phyloP scores from a whole-genome alignment of 768 basidiomycete genomes.

The Pholiota molesta region DNA sequence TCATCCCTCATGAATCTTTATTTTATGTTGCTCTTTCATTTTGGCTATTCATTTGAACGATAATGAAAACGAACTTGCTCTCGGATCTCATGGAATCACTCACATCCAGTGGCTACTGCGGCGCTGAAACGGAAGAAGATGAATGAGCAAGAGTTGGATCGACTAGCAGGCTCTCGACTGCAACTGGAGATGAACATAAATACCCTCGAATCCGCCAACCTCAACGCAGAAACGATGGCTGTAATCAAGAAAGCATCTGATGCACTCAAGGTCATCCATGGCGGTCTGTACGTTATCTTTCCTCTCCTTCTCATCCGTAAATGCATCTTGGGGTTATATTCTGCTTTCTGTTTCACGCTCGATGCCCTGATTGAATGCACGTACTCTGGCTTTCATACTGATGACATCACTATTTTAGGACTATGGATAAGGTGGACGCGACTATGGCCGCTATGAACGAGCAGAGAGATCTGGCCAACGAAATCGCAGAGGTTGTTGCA shows the following conservation, averaged over 20 bases:
- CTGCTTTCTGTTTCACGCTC: background rate
- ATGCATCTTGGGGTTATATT: background rate
- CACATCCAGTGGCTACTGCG: constrained; percentile 72
- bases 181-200: constrained; percentile 97
- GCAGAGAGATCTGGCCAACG: constrained; percentile 90
- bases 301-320: background rate
- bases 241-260: constrained; percentile 96
- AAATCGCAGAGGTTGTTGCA: constrained; percentile 89
- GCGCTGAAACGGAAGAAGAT: constrained; percentile 95
- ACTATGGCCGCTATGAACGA: constrained; percentile 89
- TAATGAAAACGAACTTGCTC: background rate
- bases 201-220: constrained; percentile 95
- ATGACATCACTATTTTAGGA: constrained; percentile 44
- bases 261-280: constrained; percentile 89
- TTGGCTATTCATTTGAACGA: background rate
- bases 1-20: background rate
- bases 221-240: constrained; percentile 96
- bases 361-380: background rate
- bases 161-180: constrained; percentile 80
- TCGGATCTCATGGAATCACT: constrained; percentile 3
- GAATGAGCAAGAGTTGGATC: constrained; percentile 84
- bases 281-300: constrained; percentile 70
- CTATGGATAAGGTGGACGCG: constrained; percentile 85
- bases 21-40: background rate
- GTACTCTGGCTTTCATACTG: background rate